Evolutionary conservation across 208 protist species (phyloP).

Genomic region (Strigomonas galati): DNA sequence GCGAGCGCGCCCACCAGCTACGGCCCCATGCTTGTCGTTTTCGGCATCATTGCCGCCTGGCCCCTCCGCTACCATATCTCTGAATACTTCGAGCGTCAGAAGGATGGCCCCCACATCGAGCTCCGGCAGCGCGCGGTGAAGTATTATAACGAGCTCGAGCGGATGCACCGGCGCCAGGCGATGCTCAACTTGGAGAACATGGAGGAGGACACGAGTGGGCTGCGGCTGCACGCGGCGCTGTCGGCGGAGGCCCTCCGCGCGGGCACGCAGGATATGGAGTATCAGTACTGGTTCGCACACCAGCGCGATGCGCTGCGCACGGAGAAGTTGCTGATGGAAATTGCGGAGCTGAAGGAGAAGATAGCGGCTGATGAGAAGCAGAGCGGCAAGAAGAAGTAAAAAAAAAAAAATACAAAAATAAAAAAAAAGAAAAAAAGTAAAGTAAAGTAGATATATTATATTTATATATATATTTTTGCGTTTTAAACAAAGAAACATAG

Average conservation of each 20-base stretch:
- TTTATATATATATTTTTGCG: conserved; percentile 1
- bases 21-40: conserved; percentile 35
- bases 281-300: conserved; percentile 87
- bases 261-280: conserved; percentile 68
- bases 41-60: conserved; percentile 36
- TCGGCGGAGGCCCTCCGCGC: conserved; percentile 46
- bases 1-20: conserved; percentile 58
- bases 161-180: conserved; percentile 84
- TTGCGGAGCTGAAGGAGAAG: conserved; percentile 75
- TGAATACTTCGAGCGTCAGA: conserved; percentile 86
- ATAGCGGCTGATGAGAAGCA: conserved; percentile 19
- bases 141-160: conserved; percentile 88
- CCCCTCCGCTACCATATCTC: conserved; percentile 79
- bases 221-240: conserved; percentile 47
- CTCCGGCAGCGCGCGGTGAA: conserved; percentile 70
- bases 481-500: conserved; percentile 5
- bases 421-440: background rate
- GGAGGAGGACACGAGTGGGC: conserved; percentile 62
- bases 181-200: conserved; percentile 67
- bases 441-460: conserved; percentile 2
- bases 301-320: conserved; percentile 78
- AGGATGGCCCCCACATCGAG: conserved; percentile 67
- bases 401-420: background rate
- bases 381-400: conserved; percentile 2
- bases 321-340: conserved; percentile 80